Base-by-base conservation (phyloP, 169 alveolate genomes). In the Cryptosporidium parvum region DNA sequence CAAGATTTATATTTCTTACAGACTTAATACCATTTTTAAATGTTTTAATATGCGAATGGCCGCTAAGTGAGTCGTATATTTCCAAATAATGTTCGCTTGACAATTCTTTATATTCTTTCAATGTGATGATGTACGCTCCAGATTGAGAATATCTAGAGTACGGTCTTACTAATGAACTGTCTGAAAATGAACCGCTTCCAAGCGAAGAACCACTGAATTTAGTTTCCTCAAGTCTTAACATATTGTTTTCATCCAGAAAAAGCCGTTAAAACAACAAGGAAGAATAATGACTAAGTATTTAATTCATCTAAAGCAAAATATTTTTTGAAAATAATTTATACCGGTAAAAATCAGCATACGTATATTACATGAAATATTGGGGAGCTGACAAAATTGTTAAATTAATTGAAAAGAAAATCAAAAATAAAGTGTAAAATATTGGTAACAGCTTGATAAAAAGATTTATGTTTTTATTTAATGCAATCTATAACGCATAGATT, bases 141-240 rank as follows among this genome's bases (percentile, higher is more conserved):
- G 86, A 73, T 16, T 53, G 29, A 18, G 86, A 53, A 73, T 35
- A 73, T 18, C 86, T n/a, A 16, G 53, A 73, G 31, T 58, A 73
- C 0, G 44, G 53, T 65, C 33, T 65, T 33, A 8, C 10, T 4
- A n/a, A n/a, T 37, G 18, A 14, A 65, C 33, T 31, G 35, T n/a
- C 18, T 4, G 53, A n/a, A 65, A 69, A 26, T 21, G 56, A 48
- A 23, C 45, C 65, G 12, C 10, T 71, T n/a, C 69, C 85, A 51
- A n/a, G 21, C 8, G 67, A 71, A 5, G 69, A 21, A 71, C 44
- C 85, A n/a, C 52, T 71, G 48, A 71, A 48, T 21, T 44, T 31
- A 14, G 52, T 37, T 21, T 73, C 70, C 37, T 26, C 68, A 56
- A 73, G 62, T n/a, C 56, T 73, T n/a, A 73, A 73, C 86, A 73